Base-by-base conservation (phyloP, 2,329 filamentous ascomycete genomes). In the Aureobasidium mangrovei region DNA sequence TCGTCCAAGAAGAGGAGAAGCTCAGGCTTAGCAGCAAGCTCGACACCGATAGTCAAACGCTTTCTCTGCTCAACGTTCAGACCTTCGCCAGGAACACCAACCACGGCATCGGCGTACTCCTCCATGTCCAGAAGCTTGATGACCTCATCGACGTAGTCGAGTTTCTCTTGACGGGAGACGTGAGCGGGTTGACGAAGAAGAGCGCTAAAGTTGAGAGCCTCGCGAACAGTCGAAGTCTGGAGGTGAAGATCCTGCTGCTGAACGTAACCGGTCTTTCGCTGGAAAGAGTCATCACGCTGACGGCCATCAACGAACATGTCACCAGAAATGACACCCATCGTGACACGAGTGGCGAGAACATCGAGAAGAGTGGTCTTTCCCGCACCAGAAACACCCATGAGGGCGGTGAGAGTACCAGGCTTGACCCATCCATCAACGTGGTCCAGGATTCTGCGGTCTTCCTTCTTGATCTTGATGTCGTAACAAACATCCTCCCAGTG, bases 1-100 rank as follows among this genome's bases (percentile, higher is more conserved):
- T 91, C 86, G 59, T 91, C 86, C 36, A 91, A 72, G 75, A 91
- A 91, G 26, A 91, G 77, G 1, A 90, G 76, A 4, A 90, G 73
- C 60, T 88, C 80, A 1, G 86, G 86, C 69, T 87, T 81, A 1
- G 78, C 77, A 7, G 78, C 79, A 36, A 82, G 70, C 61, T 82
- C 79, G 24, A 82, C 78, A 57, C 78, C 79, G 53, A 82, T 82
- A 0, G 79, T 85, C 2, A 86, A 78, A 58, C 82, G 75, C 64
- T 87, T 86, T 8, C 83, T 75, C 63, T 86, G 83, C 64, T 86
- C 83, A 2, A 84, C 80, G 10, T 78, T 78, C 27, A 86, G 72
- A 53, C 82, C 82, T 52, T 73, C 74, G 55, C 80, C 78, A 0
- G 79, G 78, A 27, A 75, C 74, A 18, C 82, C 82, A 58, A 86